Conservation (phyloP, 179 eudicot genomes). For the Monotropa hypopitys region DNA sequence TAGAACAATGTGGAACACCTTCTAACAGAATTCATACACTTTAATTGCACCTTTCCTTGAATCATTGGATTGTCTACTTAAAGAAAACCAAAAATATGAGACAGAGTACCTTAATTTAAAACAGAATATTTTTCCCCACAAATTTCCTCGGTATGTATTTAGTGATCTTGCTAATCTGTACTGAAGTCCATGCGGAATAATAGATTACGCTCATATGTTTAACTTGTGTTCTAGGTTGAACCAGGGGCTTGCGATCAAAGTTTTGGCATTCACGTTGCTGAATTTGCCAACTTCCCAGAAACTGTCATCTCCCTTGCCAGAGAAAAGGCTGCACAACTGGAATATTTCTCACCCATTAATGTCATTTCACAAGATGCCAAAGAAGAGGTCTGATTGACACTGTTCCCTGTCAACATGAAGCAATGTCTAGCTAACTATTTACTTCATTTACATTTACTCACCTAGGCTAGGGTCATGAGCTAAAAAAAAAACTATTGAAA, state of each 20-base stretch:
- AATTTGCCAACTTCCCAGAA: slow-evolving; percentile 91
- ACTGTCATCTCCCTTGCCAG: slow-evolving; percentile 81
- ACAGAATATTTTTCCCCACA: background rate
- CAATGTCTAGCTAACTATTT: background rate
- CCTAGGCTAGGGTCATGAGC: background rate
- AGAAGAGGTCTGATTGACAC: slow-evolving; percentile 36
- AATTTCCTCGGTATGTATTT: background rate
- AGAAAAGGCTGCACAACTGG: slow-evolving; percentile 94
- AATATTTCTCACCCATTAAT: slow-evolving; percentile 71
- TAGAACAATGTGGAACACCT: no score
- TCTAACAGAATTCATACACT: no score
- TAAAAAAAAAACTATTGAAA: background rate
- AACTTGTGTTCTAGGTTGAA: slow-evolving; percentile 52
- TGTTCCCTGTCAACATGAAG: background rate
- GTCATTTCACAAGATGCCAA: slow-evolving; percentile 27
- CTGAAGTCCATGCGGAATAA: background rate
- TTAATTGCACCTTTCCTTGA: background rate
- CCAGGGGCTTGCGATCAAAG: slow-evolving; percentile 99
- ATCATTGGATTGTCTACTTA: background rate
- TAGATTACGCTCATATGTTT: background rate
- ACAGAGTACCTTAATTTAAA: background rate
- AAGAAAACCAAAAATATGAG: background rate
- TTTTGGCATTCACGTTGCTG: slow-evolving; percentile 96
- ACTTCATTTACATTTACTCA: background rate
- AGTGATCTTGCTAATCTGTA: slow-evolving; percentile 1